These are phyloP conservation scores for Mrakia blollopis DNA, from an alignment of 768 basidiomycete genomes.

Conservation along the genomic window DNA sequence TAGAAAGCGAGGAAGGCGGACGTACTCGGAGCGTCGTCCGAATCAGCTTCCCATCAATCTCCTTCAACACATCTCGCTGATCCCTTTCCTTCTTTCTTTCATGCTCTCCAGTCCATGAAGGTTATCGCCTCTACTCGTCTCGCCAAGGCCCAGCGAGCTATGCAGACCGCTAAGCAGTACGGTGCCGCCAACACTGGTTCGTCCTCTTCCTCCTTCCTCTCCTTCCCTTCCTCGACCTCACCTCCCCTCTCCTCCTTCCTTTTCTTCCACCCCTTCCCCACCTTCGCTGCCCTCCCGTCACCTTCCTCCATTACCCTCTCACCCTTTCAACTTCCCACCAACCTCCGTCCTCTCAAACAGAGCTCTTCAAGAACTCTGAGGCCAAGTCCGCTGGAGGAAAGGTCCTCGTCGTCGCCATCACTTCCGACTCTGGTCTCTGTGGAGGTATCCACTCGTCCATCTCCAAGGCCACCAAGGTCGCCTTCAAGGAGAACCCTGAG, in stretches of 20 bases:
- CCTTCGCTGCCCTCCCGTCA: background rate
- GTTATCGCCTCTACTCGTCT: slow-evolving; percentile 99
- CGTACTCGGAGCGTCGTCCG: background rate
- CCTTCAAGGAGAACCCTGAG: slow-evolving; percentile 52
- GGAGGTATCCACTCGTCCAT: slow-evolving; percentile 99
- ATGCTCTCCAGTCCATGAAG: slow-evolving; percentile 75
- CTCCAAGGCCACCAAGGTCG: slow-evolving; percentile 77
- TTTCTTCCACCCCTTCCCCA: too few species aligned
- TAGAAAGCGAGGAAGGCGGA: background rate
- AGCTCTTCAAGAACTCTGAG: slow-evolving; percentile 75
- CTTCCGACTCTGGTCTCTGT: slow-evolving; percentile 98
- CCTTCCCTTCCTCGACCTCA: slow-evolving; percentile 11
- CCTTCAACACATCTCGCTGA: background rate
- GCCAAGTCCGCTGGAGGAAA: slow-evolving; percentile 50
- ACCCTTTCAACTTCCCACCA: background rate
- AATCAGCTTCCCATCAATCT: background rate
- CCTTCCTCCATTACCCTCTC: background rate
- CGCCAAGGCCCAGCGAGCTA: slow-evolving; percentile 88
- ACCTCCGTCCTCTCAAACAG: slow-evolving; percentile 46
- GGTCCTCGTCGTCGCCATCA: slow-evolving; percentile 88
- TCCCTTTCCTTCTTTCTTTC: background rate
- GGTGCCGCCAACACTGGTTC: slow-evolving; percentile 84
- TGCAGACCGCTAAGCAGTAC: slow-evolving; percentile 85
- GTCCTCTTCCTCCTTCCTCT: slow-evolving; percentile 39
- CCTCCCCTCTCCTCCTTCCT: background rate